Base-by-base conservation (phyloP, 2,329 filamentous ascomycete genomes). In the Hirsutella rhossiliensis region DNA sequence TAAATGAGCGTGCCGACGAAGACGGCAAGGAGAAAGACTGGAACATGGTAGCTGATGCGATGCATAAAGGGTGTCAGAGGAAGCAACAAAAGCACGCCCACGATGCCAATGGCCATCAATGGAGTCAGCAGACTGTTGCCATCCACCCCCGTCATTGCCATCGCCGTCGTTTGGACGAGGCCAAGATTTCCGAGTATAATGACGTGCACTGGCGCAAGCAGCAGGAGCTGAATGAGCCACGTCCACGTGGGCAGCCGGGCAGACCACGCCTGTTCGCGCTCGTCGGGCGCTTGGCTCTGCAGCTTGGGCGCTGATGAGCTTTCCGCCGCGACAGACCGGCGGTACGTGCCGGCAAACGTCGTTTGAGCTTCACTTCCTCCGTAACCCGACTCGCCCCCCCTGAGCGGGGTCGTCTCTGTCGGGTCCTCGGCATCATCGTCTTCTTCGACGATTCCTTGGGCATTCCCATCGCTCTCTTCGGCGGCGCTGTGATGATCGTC, bases 21-120 rank as follows among this genome's bases (percentile, higher is more conserved):
- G 9, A 95, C 67, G 12, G 82, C 58, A 27, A 94, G 70, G 15
- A 96, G 62, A 53, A 94, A 80, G 0, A 82, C 66, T 0, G 92
- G 89, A 4, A 97, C 61, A 47, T 94, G 87, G 57, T 84, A 84
- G 1, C 82, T 87, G 50, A 92, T 78, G 38, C 90, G 82, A 60
- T 97, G 89, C 36, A 95, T 72, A 58, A 94, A 94, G 0, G 92
- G 92, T 0, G 81, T 75, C 3, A 87, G 61, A 0, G 92, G 92
- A 1, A 87, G 67, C 17, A 96, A 64, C 0, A 95, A 58, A 2
- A 95, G 58, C 1, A 87, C 75, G 12, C 80, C 80, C 48, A 90
- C 72, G 7, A 72, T 57, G 0, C 82, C 80, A 37, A 88, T 73
- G 31, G 78, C 62, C 13, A 94, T 58, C 59, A 95, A 88, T 5